Base-by-base conservation (phyloP, 106 monocot species). In the Narthecium ossifragum region DNA sequence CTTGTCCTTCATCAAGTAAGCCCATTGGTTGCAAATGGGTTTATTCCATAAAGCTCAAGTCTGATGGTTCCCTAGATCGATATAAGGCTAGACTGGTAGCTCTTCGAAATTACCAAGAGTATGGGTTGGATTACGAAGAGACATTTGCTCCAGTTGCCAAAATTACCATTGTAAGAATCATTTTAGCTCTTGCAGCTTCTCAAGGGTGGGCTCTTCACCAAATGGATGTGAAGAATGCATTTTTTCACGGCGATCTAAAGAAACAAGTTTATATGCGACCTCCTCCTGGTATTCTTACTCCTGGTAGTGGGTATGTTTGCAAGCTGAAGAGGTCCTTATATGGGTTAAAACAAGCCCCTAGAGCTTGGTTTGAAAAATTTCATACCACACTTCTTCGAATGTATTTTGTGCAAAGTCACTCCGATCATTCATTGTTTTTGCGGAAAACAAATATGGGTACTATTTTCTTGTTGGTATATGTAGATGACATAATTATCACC, bases 11-110 rank as follows among this genome's bases (percentile, higher is more conserved):
- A 31, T 0, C 3, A 20, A 37, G 13, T 28, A 15, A 46, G 12
- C 6, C 26, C 9, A 53, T 29, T 27, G 4, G 20, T 14, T 39
- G 30, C 8, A 34, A 40, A 26, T 65, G 28, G 65, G 37, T 65
- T 7, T 53, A 33, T 25, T 14, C 24, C 11, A 20, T 25, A 37
- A 36, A 37, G 24, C 15, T 2, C 11, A 18, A 48, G 11, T 10
- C 51, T 25, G 27, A 65, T 39, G 15, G 65, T 6, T 34, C 24
- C 1, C 12, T 65, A 6, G 51, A 52, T 22, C 7, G 65, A 4
- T 26, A 37, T 26, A 65, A 65, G 26, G 65, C 53, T 18, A 33
- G 65, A 27, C 28, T 53, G 2, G 25, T 65, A 8, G 65, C 37
- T 4, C 34, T 32, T 20, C 53, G 65, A 1, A 53, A n/a, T 39